These are phyloP conservation scores for Termitomyces sp. DNA, from an alignment of 768 basidiomycete genomes.

Conservation along the genomic window DNA sequence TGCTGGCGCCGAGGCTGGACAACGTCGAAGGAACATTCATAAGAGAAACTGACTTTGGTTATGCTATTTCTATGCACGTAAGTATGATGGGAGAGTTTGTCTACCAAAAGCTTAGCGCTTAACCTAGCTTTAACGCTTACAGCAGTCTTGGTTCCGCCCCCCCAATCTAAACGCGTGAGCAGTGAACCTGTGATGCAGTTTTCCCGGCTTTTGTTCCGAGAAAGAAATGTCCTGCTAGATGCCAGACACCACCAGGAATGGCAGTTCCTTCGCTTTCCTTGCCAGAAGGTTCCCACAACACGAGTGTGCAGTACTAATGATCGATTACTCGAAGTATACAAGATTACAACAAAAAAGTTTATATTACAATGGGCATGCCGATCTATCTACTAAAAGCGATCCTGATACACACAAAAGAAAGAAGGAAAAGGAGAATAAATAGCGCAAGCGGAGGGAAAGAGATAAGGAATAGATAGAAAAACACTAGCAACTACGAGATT, in stretches of 20 bases:
- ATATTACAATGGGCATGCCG: neutral
- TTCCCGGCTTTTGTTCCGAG: neutral
- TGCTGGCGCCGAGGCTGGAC: neutral
- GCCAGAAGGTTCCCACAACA: too few relatives aligned
- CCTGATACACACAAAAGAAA: neutral
- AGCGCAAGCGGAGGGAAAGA: neutral
- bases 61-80: neutral
- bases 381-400: neutral
- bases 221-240: neutral
- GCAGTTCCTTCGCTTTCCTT: too few relatives aligned
- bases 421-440: neutral
- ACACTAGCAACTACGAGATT: neutral
- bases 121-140: neutral
- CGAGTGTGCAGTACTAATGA: neutral
- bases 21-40: neutral
- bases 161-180: neutral
- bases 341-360: neutral
- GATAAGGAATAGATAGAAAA: constrained; percentile 1
- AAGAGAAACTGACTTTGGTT: neutral
- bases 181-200: neutral
- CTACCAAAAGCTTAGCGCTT: neutral
- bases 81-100: neutral
- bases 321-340: neutral
- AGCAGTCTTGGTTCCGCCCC: too few relatives aligned
- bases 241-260: too few relatives aligned